Base-by-base conservation (phyloP, 2,329 filamentous ascomycete genomes). In the Colletotrichum orbiculare region DNA sequence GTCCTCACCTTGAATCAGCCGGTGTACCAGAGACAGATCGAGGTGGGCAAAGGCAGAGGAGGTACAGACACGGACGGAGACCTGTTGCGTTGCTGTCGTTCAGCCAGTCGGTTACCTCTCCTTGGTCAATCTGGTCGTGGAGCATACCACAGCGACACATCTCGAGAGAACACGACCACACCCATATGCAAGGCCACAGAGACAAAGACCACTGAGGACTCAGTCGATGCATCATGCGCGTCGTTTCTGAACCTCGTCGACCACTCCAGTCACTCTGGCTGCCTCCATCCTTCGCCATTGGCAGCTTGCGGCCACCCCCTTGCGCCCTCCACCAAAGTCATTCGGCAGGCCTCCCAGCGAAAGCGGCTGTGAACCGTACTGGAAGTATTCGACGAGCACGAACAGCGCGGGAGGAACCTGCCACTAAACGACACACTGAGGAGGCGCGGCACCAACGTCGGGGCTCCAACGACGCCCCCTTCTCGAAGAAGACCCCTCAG, bases 261-360 rank as follows among this genome's bases (percentile, higher is more conserved):
- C 52, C 52, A 50, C 34, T 56, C 62, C 41, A 41, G 15, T 11
- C 13, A n/a, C 46, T 35, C 48, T 62, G 63, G 58, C 48, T 65
- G 46, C 63, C 63, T 65, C 62, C 62, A 53, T 46, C 58, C 47
- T 49, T 60, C 57, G 11, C 41, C 41, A 56, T 62, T 53, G 58
- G 54, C 57, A 59, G 62, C 63, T 57, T 62, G 62, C 41, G 41
- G 53, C 13, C 52, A 47, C 63, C 52, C 58, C 58, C 53, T 53
- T 49, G 58, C 46, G 41, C 59, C 46, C 52, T 42, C 53, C 41
- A 35, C 38, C 47, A 56, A 39, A 53, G 58, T 63, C 63, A 57
- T 35, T 55, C 47, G 54, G 41, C 25, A 35, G 45, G 45, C 39
- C 57, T 56, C 45, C 35, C 12, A 35, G 13, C 25, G 38, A 56